These are phyloP conservation scores for Abelmoschus esculentus DNA, from an alignment of 345 rosid species.

Conservation along the genomic window DNA sequence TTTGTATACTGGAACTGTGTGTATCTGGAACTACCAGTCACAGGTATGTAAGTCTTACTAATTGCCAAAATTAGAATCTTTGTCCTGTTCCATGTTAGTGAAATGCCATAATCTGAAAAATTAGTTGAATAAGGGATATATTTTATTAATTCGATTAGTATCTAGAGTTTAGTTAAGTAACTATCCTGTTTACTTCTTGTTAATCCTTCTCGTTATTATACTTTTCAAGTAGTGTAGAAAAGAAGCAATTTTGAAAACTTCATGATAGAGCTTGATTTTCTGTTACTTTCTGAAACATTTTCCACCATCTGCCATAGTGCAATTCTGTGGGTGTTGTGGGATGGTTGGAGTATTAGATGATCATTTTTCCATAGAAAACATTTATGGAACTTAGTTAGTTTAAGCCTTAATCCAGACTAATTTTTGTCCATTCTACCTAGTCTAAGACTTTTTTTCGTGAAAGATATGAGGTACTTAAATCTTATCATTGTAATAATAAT, in stretches of 20 bases:
- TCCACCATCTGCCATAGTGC: too few species aligned
- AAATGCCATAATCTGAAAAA: not conserved
- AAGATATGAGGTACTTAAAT: not conserved
- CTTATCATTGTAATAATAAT: not conserved
- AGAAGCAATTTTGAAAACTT: not conserved
- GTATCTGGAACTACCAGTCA: slow-evolving; percentile 72
- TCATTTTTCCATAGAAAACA: not conserved
- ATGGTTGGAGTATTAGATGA: not conserved
- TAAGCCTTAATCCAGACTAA: not conserved
- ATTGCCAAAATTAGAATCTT: not conserved
- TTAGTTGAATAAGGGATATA: not conserved
- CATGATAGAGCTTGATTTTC: not conserved
- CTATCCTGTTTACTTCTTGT: not conserved
- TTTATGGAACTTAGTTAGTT: not conserved
- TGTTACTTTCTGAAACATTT: not conserved
- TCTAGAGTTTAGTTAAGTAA: not conserved
- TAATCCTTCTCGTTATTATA: not conserved
- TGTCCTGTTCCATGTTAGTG: not conserved
- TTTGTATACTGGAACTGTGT: slow-evolving; percentile 58
- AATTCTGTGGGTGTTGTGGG: not conserved
- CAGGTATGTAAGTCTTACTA: slow-evolving; percentile 46
- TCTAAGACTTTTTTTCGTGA: not conserved
- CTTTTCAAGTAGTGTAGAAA: not conserved
- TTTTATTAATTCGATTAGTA: not conserved
- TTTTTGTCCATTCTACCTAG: not conserved